phyloP scores from a whole-genome alignment of 2,329 filamentous ascomycete genomes.

The Penicillium nordicum region DNA sequence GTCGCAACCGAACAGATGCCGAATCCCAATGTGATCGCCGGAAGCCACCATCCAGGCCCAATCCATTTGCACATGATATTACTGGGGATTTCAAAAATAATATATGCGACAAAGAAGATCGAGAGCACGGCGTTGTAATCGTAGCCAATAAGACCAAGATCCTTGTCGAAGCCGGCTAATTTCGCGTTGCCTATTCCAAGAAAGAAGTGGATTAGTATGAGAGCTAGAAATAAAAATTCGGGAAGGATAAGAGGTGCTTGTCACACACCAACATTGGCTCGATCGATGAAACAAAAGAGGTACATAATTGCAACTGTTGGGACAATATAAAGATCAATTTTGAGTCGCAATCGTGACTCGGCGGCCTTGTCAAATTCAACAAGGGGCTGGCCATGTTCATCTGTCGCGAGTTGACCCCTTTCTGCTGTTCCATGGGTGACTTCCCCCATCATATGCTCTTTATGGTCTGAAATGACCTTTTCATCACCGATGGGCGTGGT shows the following conservation, averaged over 20 bases:
- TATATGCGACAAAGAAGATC: slow-evolving; percentile 70
- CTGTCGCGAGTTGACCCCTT: slow-evolving; percentile 47
- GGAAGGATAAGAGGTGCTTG: background rate
- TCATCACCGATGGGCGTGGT: slow-evolving; percentile 19
- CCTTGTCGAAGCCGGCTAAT: slow-evolving; percentile 62
- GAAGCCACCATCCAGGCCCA: slow-evolving; percentile 70
- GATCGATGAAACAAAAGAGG: slow-evolving; percentile 70
- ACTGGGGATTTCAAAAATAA: slow-evolving; percentile 67
- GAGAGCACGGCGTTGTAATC: slow-evolving; percentile 69
- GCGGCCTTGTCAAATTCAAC: slow-evolving; percentile 56
- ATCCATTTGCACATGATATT: slow-evolving; percentile 64
- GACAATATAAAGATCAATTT: slow-evolving; percentile 64
- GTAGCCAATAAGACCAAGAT: slow-evolving; percentile 58
- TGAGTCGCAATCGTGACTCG: slow-evolving; percentile 57
- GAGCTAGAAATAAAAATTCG: background rate
- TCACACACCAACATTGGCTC: slow-evolving; percentile 64
- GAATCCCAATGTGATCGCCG: slow-evolving; percentile 59
- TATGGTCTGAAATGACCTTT: slow-evolving; percentile 19
- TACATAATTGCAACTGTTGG: slow-evolving; percentile 66
- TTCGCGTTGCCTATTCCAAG: slow-evolving; percentile 59
- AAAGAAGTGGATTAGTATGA: background rate
- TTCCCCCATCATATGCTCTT: slow-evolving; percentile 15
- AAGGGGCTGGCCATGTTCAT: slow-evolving; percentile 51
- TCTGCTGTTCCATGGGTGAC: slow-evolving; percentile 41
- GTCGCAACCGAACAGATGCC: slow-evolving; percentile 62